Base-by-base conservation (phyloP, 345 rosid genomes). In the Boechera divaricarpa region DNA sequence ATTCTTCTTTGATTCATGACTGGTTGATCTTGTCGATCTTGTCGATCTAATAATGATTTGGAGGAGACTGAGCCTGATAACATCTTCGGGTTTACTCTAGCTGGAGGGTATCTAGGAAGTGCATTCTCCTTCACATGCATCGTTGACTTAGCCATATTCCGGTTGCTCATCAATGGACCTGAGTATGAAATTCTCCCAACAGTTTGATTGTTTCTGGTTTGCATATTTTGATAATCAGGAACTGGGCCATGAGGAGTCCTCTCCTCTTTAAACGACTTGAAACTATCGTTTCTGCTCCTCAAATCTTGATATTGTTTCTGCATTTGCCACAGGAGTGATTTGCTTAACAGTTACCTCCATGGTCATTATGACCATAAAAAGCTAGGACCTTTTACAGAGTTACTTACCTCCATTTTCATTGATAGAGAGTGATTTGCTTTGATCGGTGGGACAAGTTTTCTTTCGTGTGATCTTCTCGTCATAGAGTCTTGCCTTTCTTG, bases 351-450 rank as follows among this genome's bases (percentile, higher is more conserved):
- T 41, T 13, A 67, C 15, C 49, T 53, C 18, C 36, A 51, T 18
- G 52, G 10, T 51, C 44, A 41, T 4, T 29, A 45, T 60, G 16
- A 18, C 33, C 58, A 59, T 51, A 8, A 53, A 21, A 59, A 54
- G 32, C 13, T 48, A 36, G 7, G 4, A 33, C 3, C 49, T 52
- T 58, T 60, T 18, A 68, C 33, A 39, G 42, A 67, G 62, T 42
- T 12, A 42, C 80, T 78, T 72, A 78, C 81, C 73, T 78, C 74
- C 77, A 67, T 53, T 52, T 59, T 59, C 69, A 61, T n/a, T 73
- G 77, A 39, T 7, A 67, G 41, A 67, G 78, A 47, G 4, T 65
- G 59, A 16, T 42, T 67, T 11, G 44, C 33, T 42, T 67, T 73
- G 47, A 54, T 67, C 4, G 65, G 24, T 68, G 78, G 78, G 24